Conservation (phyloP, 2,329 filamentous ascomycete genomes). For the Exophiala xenobiotica region DNA sequence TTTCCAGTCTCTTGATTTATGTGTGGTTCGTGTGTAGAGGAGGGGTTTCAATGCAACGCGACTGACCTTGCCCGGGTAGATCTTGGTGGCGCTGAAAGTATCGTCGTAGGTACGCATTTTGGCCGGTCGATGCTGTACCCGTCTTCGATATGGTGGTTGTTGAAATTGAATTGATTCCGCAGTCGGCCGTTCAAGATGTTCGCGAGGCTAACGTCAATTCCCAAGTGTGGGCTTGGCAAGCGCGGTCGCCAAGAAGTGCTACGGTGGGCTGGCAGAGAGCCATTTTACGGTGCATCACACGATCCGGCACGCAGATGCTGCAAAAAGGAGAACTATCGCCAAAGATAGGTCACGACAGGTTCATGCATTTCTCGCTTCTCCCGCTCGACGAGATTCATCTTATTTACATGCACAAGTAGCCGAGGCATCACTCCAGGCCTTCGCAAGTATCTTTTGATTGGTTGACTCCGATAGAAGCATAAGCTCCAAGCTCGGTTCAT, state of each 20-base stretch:
- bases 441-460: too few species aligned
- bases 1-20: too few species aligned
- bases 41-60: conserved; percentile 13
- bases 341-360: too few species aligned
- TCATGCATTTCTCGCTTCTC: too few species aligned
- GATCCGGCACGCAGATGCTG: neutral
- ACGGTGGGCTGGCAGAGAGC: neutral
- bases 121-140: conserved; percentile 43
- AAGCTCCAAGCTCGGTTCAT: too few species aligned
- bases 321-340: neutral
- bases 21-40: too few species aligned
- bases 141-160: conserved; percentile 8
- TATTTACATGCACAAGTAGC: too few species aligned
- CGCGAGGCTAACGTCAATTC: neutral
- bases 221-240: conserved; percentile 7
- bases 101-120: conserved; percentile 78
- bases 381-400: too few species aligned
- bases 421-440: too few species aligned
- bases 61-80: conserved; percentile 77
- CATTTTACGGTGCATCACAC: conserved; percentile 6
- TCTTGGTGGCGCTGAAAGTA: conserved; percentile 73
- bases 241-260: conserved; percentile 11
- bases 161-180: conserved; percentile 4
- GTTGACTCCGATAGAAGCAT: too few species aligned
- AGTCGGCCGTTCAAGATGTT: neutral